Percentiles rank a stretch among this genome's conserved stretches.
phyloP scores from a whole-genome alignment of 345 rosid species.

The Hibiscus syriacus region DNA sequence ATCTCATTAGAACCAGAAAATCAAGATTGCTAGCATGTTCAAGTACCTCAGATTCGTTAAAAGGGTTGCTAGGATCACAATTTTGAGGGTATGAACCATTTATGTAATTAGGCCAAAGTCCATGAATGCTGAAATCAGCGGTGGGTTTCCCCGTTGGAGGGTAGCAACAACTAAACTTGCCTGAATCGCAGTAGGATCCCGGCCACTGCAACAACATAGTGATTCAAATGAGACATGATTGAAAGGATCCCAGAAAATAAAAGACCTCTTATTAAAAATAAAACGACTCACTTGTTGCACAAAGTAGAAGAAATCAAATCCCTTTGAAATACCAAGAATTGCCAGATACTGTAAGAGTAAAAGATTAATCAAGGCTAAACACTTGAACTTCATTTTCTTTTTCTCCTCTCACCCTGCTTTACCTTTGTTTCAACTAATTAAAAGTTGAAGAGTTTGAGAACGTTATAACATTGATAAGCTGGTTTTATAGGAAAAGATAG shows the following conservation, averaged over 20 bases:
- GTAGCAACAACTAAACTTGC: slow-evolving; percentile 54
- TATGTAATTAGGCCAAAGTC: slow-evolving; percentile 83
- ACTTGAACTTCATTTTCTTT: slow-evolving; percentile 4
- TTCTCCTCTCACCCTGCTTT: neutral
- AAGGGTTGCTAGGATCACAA: slow-evolving; percentile 45
- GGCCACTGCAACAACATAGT: slow-evolving; percentile 56
- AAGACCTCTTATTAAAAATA: neutral
- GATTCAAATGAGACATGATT: neutral
- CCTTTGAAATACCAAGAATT: slow-evolving; percentile 29
- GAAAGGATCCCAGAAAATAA: neutral
- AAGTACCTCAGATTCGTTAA: slow-evolving; percentile 55
- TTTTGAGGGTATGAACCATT: slow-evolving; percentile 62
- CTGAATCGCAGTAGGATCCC: slow-evolving; percentile 73
- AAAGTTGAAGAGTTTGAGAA: neutral
- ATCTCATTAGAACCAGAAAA: neutral
- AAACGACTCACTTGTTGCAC: slow-evolving; percentile 61
- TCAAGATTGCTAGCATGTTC: neutral
- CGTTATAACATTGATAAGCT: neutral
- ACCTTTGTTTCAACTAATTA: neutral
- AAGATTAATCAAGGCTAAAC: neutral
- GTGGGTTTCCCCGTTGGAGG: slow-evolving; percentile 77
- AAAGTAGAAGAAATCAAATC: slow-evolving; percentile 94
- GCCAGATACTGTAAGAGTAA: slow-evolving; percentile 2
- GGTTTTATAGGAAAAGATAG: neutral
- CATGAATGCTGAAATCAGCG: slow-evolving; percentile 80